These are phyloP conservation scores for Rhododendron ferrugineum DNA, from an alignment of 148 eudicot genomes.

Conservation along the genomic window DNA sequence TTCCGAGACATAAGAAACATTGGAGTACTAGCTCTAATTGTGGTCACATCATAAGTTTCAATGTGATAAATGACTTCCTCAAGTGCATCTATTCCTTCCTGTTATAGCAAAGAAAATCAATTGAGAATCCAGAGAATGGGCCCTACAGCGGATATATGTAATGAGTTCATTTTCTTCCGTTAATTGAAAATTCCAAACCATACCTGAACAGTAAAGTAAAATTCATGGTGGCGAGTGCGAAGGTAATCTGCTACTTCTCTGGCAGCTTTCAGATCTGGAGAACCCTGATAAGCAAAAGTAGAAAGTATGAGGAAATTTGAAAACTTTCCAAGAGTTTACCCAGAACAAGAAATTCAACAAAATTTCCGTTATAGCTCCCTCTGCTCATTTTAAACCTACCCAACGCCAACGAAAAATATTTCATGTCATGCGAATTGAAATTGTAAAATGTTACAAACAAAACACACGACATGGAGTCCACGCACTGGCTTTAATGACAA, in stretches of 20 bases:
- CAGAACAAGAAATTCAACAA: not conserved
- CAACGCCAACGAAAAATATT: not conserved
- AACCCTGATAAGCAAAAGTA: conserved; percentile 51
- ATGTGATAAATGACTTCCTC: conserved; percentile 93
- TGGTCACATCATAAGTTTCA: conserved; percentile 96
- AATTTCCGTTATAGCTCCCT: not conserved
- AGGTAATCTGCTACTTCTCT: conserved; percentile 93
- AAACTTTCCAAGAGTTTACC: not conserved
- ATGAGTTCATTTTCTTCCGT: not conserved
- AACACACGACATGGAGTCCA: not conserved
- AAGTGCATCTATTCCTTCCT: conserved; percentile 97
- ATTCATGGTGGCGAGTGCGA: conserved; percentile 93
- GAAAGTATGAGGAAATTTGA: not conserved
- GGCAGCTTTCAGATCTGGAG: conserved; percentile 94
- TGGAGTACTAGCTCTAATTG: conserved; percentile 93
- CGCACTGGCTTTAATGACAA: not conserved
- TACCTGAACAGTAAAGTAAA: conserved; percentile 93
- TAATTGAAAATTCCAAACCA: not conserved
- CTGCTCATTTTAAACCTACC: not conserved
- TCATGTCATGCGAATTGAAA: not conserved
- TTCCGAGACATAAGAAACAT: conserved; percentile 98
- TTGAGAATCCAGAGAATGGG: not conserved
- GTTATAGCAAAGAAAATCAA: conserved; percentile 17
- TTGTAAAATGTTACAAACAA: not conserved
- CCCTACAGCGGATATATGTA: not conserved